Evolutionary conservation across 805 yeast species (phyloP), one percentile per base, ranked within the genome.

Genomic region (Wickerhamiella australiensis): DNA sequence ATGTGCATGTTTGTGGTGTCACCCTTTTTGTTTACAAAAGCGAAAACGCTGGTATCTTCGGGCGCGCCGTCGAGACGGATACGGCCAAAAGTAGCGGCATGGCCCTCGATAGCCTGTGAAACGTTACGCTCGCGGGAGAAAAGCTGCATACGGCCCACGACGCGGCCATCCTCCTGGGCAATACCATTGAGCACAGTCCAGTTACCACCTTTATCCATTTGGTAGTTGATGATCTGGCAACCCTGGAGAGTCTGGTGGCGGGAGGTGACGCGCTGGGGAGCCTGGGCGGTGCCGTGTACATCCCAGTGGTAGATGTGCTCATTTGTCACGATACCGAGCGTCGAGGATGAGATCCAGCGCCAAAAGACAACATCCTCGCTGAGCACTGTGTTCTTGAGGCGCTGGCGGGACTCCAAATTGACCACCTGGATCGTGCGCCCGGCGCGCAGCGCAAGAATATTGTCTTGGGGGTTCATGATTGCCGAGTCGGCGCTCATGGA

Each of bases 141-240:
- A 54, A 92, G 77, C 71, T 92, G 99, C 64, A 90, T 84, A 68
- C 85, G 94, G 63, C 99, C 99, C 29, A 86, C 96, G 57, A 92
- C 85, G 60, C 94, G 79, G 56, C 94, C 94, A 58, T 82, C 82
- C 63, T 86, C 95, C 68, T 87, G 96, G 29, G 94, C 81, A 61
- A 92, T 87, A 59, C 98, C 99, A 54, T 85, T 86, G 51, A 88
- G 76, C 20, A 96, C 96, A 66, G 86, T 82, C 99, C 99, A 92
- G 60, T 84, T 82, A 50, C 79, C 74, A 55, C 76, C 80, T 21
- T 77, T 75, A 63, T 86, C 94, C 54, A 87, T 80, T 37, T 82
- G 85, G 62, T 92, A 80, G 68, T 84, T 88, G 67, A 94, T 92
- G 62, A 92, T 80, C 70, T 92, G 98, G 57, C 85, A 77, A 59